These are phyloP conservation scores for Guadua angustifolia DNA, from an alignment of 176 grass and related monocot genomes.

Conservation along the genomic window DNA sequence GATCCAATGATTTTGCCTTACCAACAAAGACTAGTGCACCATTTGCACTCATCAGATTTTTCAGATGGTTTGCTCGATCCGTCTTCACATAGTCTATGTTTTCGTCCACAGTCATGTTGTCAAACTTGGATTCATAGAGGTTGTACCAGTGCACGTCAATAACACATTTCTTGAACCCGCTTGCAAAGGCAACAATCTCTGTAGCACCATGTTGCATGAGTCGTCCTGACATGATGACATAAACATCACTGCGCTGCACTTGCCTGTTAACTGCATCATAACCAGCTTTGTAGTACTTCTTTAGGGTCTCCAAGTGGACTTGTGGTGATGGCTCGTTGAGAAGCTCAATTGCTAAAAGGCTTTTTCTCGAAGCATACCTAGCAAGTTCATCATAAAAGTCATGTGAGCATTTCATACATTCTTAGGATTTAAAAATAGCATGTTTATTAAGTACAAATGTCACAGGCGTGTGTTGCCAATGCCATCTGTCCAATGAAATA, in stretches of 20 bases:
- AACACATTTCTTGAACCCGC: constrained; percentile 32
- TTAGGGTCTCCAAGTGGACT: constrained; percentile 44
- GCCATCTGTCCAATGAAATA: no score
- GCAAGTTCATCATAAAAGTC: neutral
- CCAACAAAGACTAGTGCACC: constrained; percentile 56
- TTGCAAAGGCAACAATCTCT: constrained; percentile 49
- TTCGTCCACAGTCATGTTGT: constrained; percentile 32
- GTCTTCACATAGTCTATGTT: constrained; percentile 55
- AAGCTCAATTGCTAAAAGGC: constrained; percentile 52
- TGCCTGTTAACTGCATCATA: constrained; percentile 46
- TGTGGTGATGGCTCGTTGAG: constrained; percentile 57
- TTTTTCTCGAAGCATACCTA: constrained; percentile 44
- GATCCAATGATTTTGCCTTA: neutral
- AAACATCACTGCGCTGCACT: constrained; percentile 1
- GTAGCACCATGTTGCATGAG: constrained; percentile 7
- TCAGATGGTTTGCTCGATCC: constrained; percentile 19
- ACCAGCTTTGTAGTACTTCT: constrained; percentile 52
- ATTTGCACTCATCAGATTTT: constrained; percentile 28
- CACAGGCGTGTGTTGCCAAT: no score
- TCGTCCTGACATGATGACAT: constrained; percentile 60
- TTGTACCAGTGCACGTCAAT: constrained; percentile 67
- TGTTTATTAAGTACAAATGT: no score
- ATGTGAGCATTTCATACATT: neutral
- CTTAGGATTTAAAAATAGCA: no score
- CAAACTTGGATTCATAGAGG: constrained; percentile 34